Evolutionary conservation across 179 eudicot genomes (phyloP), one percentile per base, ranked within the genome.

Genomic region (Dionaea muscipula): DNA sequence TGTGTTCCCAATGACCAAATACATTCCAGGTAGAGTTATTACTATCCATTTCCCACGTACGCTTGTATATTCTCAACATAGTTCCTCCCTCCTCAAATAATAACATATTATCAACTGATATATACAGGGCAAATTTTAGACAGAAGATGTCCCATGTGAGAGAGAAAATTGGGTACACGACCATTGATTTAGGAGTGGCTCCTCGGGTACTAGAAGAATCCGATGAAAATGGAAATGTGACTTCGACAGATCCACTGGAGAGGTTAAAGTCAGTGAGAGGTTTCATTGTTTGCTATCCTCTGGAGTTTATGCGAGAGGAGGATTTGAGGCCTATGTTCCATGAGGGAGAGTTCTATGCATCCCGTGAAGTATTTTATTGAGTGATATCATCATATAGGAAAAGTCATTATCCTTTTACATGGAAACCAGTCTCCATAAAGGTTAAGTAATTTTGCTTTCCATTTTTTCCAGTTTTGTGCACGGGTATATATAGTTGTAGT

Each of bases 301-400:
- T 88, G 79, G 94, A 91, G 58, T 91, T 77, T 55, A 87, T 91
- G 98, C 70, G 64, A 67, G 79, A 77, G 28, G 96, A 91, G 78
- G 91, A 87, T 73, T 65, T 91, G 61, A 79, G 91, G 63, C 98
- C 98, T 16, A 83, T 79, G 67, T 81, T 87, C 62, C 88, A 79
- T 45, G 96, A 91, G 71, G 94, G 96, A 41, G 96, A 91, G 67
- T 91, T 84, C 65, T 91, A 91, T 66, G 85, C 98, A 0, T 76
- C 93, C 57, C 69, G 78, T 63, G 94, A 80, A 72, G 98, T 91
- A 57, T 91, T 87, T 61, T 89, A 87, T 54, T 91, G 72, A 72
- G 15, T 44, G 33, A 14, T 39, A 39, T 39, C 43, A 15, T 6
- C 4, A n/a, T n/a, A n/a, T 39, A 39, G 15, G 17, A 9, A 16